Base-by-base conservation (phyloP, 2,329 filamentous ascomycete species). In the Diaporthe vexans region DNA sequence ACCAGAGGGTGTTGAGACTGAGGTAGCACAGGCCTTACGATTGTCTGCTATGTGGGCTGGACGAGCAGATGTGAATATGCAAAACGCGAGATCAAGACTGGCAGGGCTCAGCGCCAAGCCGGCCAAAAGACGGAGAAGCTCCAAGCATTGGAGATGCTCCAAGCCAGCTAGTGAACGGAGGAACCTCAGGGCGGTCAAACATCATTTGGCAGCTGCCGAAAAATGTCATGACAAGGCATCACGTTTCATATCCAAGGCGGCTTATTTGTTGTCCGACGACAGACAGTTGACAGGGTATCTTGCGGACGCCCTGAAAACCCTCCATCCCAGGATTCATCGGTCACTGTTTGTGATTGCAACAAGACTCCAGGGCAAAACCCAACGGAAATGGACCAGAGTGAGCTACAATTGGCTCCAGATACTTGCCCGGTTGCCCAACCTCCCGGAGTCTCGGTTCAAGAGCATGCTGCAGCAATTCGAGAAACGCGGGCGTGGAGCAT, bases 331-430 rank as follows among this genome's bases (percentile, higher is more conserved):
- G 40, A n/a, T 35, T 10, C 72, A 76, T 40, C 48, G 72, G 33
- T 51, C 61, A 26, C 40, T 74, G 17, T 74, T 61, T 24, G 46
- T 68, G 29, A 61, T 65, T n/a, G 68, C 67, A 11, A 63, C 68
- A 65, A 52, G 51, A 54, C 61, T 74, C 33, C 17, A 59, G 24
- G 72, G 56, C 37, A 10, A 13, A 13, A 13, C 4, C 10, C 33
- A 43, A 43, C 13, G 9, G 9, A 59, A 19, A 19, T 76, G 70
- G 43, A 65, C 43, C 24, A 61, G 69, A 48, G 33, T 78, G 65
- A 76, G 72, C 59, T 79, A 78, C 74, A 77, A 75, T 57, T 81
- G 79, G 79, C 78, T 81, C 35, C 77, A 76, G 40, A 72, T 78
- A 40, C 71, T 81, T 24, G 78, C 79, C 52, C 78, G 76, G 7